These are phyloP conservation scores for Aspergillus sp. DNA, from an alignment of 2,329 filamentous ascomycete species.

Conservation along the genomic window DNA sequence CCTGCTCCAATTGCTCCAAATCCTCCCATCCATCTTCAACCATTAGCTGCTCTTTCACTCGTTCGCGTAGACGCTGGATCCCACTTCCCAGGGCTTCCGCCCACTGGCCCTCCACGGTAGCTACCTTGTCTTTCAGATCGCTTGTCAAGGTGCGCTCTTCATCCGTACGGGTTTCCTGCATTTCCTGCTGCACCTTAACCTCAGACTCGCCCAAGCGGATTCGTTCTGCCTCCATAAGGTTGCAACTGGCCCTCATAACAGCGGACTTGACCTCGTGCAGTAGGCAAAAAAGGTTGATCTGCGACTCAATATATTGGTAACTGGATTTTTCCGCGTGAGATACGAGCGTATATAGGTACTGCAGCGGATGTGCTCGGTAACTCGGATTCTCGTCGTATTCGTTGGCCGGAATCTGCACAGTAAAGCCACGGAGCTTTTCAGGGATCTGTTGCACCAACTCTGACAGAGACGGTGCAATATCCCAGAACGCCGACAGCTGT, in stretches of 20 bases:
- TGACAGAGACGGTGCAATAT: slow-evolving; percentile 83
- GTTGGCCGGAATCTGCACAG: slow-evolving; percentile 72
- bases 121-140: slow-evolving; percentile 91
- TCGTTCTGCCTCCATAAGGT: slow-evolving; percentile 67
- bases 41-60: slow-evolving; percentile 72
- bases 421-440: slow-evolving; percentile 56
- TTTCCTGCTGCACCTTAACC: slow-evolving; percentile 48
- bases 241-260: slow-evolving; percentile 68
- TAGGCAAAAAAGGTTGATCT: slow-evolving; percentile 86
- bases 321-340: slow-evolving; percentile 88
- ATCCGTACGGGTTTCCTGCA: slow-evolving; percentile 60
- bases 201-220: slow-evolving; percentile 47
- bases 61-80: slow-evolving; percentile 70
- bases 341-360: slow-evolving; percentile 85
- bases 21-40: slow-evolving; percentile 89
- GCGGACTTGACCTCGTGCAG: slow-evolving; percentile 87
- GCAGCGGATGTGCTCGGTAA: slow-evolving; percentile 78
- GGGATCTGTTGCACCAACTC: slow-evolving; percentile 80
- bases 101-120: slow-evolving; percentile 90
- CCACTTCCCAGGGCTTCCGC: slow-evolving; percentile 77
- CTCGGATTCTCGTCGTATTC: slow-evolving; percentile 85
- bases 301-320: slow-evolving; percentile 94
- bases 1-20: slow-evolving; percentile 56
- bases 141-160: slow-evolving; percentile 74
- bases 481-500: slow-evolving; percentile 95